Evolutionary conservation across 1,284 basidiomycete genomes (phyloP).

Genomic region (Ganoderma sinense): DNA sequence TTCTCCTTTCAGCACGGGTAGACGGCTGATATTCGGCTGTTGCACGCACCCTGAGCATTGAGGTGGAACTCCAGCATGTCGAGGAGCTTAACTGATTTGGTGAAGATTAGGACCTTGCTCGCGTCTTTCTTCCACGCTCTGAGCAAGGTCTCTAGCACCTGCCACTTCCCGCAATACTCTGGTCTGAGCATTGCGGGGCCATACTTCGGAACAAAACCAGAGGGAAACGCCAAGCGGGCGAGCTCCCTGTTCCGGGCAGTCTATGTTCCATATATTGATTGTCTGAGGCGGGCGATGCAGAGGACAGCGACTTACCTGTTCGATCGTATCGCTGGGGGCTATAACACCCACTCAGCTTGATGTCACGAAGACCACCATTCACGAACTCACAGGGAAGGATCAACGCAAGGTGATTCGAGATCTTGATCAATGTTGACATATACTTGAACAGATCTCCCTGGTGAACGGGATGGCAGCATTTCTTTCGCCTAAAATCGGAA

Average conservation of each 20-base stretch:
- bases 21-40: too few species aligned
- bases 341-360: background rate
- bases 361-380: background rate
- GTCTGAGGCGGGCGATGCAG: background rate
- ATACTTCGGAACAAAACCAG: slow-evolving; percentile 62
- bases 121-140: slow-evolving; percentile 69
- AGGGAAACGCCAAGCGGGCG: slow-evolving; percentile 62
- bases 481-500: slow-evolving; percentile 55
- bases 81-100: slow-evolving; percentile 84
- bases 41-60: slow-evolving; percentile 52
- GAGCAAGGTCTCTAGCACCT: slow-evolving; percentile 75
- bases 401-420: slow-evolving; percentile 86
- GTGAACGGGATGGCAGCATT: slow-evolving; percentile 70
- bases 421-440: slow-evolving; percentile 81
- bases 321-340: slow-evolving; percentile 69
- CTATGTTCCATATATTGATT: slow-evolving; percentile 41
- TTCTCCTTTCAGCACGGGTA: too few species aligned
- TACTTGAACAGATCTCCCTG: slow-evolving; percentile 74
- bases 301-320: slow-evolving; percentile 56
- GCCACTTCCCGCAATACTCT: slow-evolving; percentile 86
- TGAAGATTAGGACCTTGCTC: slow-evolving; percentile 88
- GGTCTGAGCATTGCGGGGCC: slow-evolving; percentile 66
- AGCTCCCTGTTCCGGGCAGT: slow-evolving; percentile 65
- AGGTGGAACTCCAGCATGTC: slow-evolving; percentile 83
- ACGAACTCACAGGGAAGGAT: slow-evolving; percentile 71